Conservation (phyloP, 2,329 filamentous ascomycete genomes). For the Trichoderma sp. region DNA sequence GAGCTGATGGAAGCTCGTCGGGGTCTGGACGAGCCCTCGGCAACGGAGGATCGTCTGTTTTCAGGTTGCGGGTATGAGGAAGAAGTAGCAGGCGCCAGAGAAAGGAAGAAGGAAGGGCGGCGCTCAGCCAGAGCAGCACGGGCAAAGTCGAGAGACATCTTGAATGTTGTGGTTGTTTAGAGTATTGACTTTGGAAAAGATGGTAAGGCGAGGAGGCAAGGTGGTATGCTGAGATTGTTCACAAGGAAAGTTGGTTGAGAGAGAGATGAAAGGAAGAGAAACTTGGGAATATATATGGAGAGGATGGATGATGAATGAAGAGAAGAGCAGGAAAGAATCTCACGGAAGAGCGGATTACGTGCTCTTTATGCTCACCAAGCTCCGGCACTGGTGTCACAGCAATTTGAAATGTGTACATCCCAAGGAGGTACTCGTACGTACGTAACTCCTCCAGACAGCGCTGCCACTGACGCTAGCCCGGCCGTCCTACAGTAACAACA, state of each 20-base stretch:
- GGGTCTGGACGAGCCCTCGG: constrained; percentile 28
- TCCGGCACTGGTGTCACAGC: constrained; percentile 9
- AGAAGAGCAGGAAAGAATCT: neutral
- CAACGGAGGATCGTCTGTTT: constrained; percentile 24
- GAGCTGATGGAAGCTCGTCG: constrained; percentile 58
- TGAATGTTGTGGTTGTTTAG: neutral
- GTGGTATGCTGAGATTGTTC: neutral
- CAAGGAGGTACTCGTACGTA: neutral
- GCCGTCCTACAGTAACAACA: neutral
- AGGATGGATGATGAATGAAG: constrained; percentile 5
- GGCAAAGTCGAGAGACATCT: constrained; percentile 23
- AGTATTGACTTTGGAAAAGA: neutral
- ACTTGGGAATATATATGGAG: neutral
- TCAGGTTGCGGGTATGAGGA: constrained; percentile 54
- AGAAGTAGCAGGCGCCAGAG: constrained; percentile 60
- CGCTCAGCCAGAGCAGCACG: constrained; percentile 21
- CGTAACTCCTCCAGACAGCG: constrained; percentile 1
- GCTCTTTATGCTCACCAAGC: constrained; percentile 31
- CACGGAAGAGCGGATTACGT: constrained; percentile 28
- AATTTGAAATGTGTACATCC: neutral
- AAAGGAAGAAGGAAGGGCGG: constrained; percentile 47
- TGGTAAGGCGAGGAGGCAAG: neutral
- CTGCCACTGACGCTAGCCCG: constrained; percentile 8
- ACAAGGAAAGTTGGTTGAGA: neutral
- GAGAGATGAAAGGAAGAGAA: neutral